Base-by-base conservation (phyloP, 108 stramenopile genomes). In the Fragilaria radians region DNA sequence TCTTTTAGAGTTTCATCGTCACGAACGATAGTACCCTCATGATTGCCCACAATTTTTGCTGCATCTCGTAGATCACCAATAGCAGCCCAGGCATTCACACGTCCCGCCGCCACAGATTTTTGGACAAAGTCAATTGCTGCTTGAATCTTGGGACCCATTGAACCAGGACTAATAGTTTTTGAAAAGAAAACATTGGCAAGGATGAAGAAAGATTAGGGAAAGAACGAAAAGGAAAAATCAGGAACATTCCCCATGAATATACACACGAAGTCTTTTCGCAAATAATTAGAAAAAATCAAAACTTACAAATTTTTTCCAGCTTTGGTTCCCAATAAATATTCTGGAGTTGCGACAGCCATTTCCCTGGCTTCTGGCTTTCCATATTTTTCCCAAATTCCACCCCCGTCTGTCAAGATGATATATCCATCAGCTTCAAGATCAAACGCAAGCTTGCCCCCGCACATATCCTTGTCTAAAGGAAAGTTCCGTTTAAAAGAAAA, bases 401-500 rank as follows among this genome's bases (percentile, higher is more conserved):
- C 88, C 21, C 88, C 88, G 60, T 89, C 88, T 9, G 88, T 89
- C 7, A 89, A 59, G 48, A 89, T 89, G 45, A 89, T 86, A 63
- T 61, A 86, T 0, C 80, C 88, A 52, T 89, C 85, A n/a, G 88
- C 88, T 36, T 80, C 78, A 26, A 89, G 47, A 51, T 84, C 85
- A 23, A 33, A 52, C 17, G 85, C 85, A 18, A 89, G 70, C 58
- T 84, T 81, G 55, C 76, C 64, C 22, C 80, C 83, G 47, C 84
- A 86, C 5, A 65, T 63, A 58, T 89, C 88, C 63, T 84, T 84
- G 64, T 83, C 78, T n/a, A 17, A 17, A 19, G 23, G 24, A 18
- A 52, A 14, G 7, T 42, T 42, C 7, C 36, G 36, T 42, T 42
- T 42, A 14, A 11, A 11, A 42, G 36, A 11, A 0, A 14, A 14